These are phyloP conservation scores for Blastobotrys americana DNA, from an alignment of 805 yeast genomes.

Conservation along the genomic window DNA sequence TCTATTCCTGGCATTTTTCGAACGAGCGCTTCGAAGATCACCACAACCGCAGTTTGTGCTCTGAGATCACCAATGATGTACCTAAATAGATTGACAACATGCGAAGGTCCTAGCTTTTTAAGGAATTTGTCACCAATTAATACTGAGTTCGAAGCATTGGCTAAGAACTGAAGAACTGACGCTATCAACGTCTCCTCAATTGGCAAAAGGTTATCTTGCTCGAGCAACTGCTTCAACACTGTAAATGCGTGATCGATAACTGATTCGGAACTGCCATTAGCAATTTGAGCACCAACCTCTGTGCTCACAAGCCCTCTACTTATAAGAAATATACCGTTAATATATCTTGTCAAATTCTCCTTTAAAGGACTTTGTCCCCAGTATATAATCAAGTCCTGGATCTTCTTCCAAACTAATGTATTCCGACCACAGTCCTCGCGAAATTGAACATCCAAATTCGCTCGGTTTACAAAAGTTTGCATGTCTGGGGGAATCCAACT, in stretches of 20 bases:
- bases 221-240: neutral
- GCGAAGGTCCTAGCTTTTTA: neutral
- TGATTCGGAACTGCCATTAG: conserved; percentile 20
- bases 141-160: conserved; percentile 4
- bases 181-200: conserved; percentile 8
- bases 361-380: neutral
- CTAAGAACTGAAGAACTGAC: conserved; percentile 8
- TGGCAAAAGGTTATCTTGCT: neutral
- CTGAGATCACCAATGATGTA: neutral
- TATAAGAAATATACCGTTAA: conserved; percentile 44
- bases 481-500: conserved; percentile 10
- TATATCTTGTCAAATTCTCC: conserved; percentile 25
- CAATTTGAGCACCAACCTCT: conserved; percentile 25
- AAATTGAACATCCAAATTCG: conserved; percentile 2
- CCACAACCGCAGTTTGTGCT: neutral
- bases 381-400: neutral
- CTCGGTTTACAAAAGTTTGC: conserved; percentile 18
- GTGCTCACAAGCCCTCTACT: conserved; percentile 40
- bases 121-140: neutral
- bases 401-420: neutral
- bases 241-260: neutral
- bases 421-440: neutral
- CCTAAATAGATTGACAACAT: neutral
- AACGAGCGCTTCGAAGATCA: neutral
- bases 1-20: neutral